Evolutionary conservation across 805 yeast species (phyloP).

Genomic region (Candida vaughaniae): DNA sequence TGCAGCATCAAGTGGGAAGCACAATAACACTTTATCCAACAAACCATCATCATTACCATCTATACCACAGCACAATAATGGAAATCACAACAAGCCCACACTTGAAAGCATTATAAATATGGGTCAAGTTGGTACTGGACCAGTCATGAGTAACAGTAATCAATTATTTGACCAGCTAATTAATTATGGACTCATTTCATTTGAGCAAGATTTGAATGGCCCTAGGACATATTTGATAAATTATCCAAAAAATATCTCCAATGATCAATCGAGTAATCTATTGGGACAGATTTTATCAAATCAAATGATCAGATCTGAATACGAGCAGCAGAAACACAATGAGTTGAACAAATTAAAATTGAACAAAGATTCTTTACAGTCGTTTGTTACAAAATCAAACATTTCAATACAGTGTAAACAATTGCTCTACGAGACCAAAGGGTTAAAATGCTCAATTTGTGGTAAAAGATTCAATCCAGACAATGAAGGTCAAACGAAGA

Average conservation of each 20-base stretch:
- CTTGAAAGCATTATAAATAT: background rate
- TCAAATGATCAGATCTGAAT: conserved; percentile 24
- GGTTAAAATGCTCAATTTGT: conserved; percentile 85
- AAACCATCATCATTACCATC: background rate
- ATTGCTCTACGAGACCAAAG: conserved; percentile 55
- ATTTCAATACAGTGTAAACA: conserved; percentile 21
- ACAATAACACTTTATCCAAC: background rate
- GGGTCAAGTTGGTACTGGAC: background rate
- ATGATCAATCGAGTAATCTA: conserved; percentile 7
- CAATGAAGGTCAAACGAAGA: conserved; percentile 52
- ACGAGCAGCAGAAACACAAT: conserved; percentile 31
- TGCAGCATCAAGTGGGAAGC: conserved; percentile 11
- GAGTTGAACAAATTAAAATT: conserved; percentile 24
- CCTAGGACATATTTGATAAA: conserved; percentile 15
- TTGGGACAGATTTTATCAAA: conserved; percentile 11
- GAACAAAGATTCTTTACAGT: conserved; percentile 23
- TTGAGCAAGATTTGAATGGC: conserved; percentile 33
- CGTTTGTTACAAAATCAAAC: conserved; percentile 34
- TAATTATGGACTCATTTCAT: conserved; percentile 36
- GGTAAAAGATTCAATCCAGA: conserved; percentile 78
- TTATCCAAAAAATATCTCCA: conserved; percentile 11
- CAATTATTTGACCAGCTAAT: conserved; percentile 34
- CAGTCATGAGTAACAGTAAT: conserved; percentile 17
- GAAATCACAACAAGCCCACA: background rate
- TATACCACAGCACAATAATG: background rate